Base-by-base conservation (phyloP, 192 early-diverging fungal genomes). In the Coemansia sp. region DNA sequence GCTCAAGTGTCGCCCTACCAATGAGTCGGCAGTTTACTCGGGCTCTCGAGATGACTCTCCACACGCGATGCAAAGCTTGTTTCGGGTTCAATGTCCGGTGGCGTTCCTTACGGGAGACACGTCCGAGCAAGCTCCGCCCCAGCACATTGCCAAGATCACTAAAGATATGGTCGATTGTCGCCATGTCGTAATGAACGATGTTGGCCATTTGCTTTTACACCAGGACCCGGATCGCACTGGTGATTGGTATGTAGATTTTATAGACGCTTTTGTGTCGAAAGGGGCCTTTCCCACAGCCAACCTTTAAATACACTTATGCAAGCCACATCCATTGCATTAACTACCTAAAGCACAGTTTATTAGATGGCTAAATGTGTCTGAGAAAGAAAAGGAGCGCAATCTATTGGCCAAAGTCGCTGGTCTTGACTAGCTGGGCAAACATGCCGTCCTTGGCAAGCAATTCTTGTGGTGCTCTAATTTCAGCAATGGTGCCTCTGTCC, bases 401-500 rank as follows among this genome's bases (percentile, higher is more conserved):
- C 13, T 52, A 52, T 8, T 59, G 33, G 21, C 35, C 33, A 59
- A 59, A 59, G 9, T 39, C 58, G 6, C 31, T 59, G 36, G 58
- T 23, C 21, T 23, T 48, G 16, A 62, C 25, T 1, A 62, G 43
- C 7, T 62, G 38, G 6, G 61, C 61, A 62, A 62, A 48, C 41
- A 45, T 26, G 3, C 61, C 43, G 31, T 62, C 66, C 26, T 83
- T 69, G 9, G 66, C 61, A 33, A 91, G 38, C 64, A 93, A 68
- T 6, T 80, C 77, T 26, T 47, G 21, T 12, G 90, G 90, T 0
- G 73, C 64, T 14, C 85, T 86, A 69, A 85, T 86, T 38, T 91
- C 89, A 0, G 73, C 76, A 14, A 92, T 70, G 1, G 73, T 38
- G 25, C 91, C 92, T n/a, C 85, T 62, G 42, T 90, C 84, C 25